phyloP scores from a whole-genome alignment of 2,329 filamentous ascomycete species.

The Tympanopsis confertula region DNA sequence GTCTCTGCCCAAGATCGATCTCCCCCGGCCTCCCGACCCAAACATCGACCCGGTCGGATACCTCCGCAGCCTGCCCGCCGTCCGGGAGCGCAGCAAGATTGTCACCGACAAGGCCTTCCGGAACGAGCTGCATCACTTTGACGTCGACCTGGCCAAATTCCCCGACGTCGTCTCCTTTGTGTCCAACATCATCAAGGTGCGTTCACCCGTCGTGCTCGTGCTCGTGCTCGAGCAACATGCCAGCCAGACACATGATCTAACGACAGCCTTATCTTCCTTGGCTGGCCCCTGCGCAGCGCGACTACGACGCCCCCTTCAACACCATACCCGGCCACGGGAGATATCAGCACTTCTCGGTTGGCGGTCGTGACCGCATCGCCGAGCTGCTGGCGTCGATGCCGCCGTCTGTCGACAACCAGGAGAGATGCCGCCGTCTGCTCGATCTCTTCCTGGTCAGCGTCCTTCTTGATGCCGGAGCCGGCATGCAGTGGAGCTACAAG shows the following conservation, averaged over 20 bases:
- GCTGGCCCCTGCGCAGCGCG: slow-evolving; percentile 27
- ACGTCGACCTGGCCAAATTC: slow-evolving; percentile 78
- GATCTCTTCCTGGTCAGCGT: slow-evolving; percentile 75
- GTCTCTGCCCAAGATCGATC: slow-evolving; percentile 61
- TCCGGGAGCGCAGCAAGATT: slow-evolving; percentile 67
- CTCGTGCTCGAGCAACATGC: not conserved
- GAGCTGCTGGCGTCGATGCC: slow-evolving; percentile 62
- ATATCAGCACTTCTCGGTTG: slow-evolving; percentile 77
- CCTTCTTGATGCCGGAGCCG: slow-evolving; percentile 76
- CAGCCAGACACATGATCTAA: not conserved
- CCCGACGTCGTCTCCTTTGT: slow-evolving; percentile 74
- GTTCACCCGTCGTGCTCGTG: not conserved
- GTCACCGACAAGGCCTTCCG: slow-evolving; percentile 66
- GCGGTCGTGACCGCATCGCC: slow-evolving; percentile 62
- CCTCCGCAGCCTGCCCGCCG: slow-evolving; percentile 76
- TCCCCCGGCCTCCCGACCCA: slow-evolving; percentile 79
- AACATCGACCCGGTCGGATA: slow-evolving; percentile 80
- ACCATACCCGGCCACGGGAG: slow-evolving; percentile 75
- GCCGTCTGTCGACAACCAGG: slow-evolving; percentile 55
- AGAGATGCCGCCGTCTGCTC: slow-evolving; percentile 64
- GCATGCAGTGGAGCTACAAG: slow-evolving; percentile 84
- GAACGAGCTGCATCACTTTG: slow-evolving; percentile 74
- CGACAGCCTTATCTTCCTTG: not conserved
- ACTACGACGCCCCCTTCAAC: slow-evolving; percentile 41
- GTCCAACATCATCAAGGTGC: slow-evolving; percentile 85